Evolutionary conservation across 306 rosid genomes (phyloP).

Genomic region (Castanea sativa): DNA sequence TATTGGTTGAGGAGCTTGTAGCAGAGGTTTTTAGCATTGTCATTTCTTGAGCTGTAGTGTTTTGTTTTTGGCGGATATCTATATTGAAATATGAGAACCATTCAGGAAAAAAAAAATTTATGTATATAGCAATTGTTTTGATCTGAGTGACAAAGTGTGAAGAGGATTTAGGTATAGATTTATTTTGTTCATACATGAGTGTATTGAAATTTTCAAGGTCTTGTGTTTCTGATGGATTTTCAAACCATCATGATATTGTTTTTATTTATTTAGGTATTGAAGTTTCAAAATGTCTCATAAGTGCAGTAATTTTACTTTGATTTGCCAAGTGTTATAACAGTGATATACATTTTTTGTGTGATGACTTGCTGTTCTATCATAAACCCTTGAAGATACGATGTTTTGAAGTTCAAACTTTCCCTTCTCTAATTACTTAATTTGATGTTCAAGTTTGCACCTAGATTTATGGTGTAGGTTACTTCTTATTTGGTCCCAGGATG

Average conservation of each 20-base stretch:
- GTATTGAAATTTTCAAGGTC: not conserved
- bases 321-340: not conserved
- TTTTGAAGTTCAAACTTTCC: not conserved
- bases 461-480: not conserved
- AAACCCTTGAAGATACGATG: not conserved
- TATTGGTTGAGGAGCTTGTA: constrained; percentile 61
- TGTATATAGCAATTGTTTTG: constrained; percentile 34
- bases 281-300: not conserved
- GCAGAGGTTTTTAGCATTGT: constrained; percentile 50
- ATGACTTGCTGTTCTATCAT: too few species aligned
- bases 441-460: not conserved
- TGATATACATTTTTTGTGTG: not conserved
- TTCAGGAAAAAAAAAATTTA: constrained; percentile 18
- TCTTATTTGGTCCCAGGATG: not conserved
- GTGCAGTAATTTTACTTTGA: not conserved
- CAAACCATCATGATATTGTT: not conserved
- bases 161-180: constrained; percentile 31
- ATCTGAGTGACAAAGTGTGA: constrained; percentile 30
- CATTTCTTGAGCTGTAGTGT: constrained; percentile 24
- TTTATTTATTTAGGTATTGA: not conserved
- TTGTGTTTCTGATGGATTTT: not conserved
- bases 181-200: constrained; percentile 33
- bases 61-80: constrained; percentile 26
- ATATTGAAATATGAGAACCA: not conserved
- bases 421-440: not conserved